Percentiles rank a stretch among this genome's conserved stretches.
Evolutionary conservation across 31 red algal genomes (phyloP).

Genomic region (Bonnemaisonia californica): DNA sequence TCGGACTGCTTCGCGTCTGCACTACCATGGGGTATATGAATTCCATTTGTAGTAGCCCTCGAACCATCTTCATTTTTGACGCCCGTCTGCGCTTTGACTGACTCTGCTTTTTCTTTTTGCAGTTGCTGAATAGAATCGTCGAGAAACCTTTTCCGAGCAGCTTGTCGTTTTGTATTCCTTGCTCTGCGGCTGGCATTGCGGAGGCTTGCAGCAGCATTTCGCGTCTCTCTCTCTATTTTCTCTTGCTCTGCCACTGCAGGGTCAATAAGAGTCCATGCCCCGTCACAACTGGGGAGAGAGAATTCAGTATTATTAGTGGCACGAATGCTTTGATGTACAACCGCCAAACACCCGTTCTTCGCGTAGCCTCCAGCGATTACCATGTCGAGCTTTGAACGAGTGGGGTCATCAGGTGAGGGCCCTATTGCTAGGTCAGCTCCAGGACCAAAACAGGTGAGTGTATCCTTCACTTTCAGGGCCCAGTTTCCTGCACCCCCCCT

Average conservation of each 20-base stretch:
- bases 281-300: conserved; percentile 54
- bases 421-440: conserved; percentile 81
- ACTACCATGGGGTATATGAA: background rate
- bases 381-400: conserved; percentile 48
- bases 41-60: background rate
- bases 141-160: background rate
- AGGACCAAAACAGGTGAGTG: conserved; percentile 75
- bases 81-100: background rate
- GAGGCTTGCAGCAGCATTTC: conserved; percentile 26
- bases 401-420: conserved; percentile 48
- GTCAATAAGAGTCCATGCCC: conserved; percentile 68
- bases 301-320: conserved; percentile 56
- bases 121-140: background rate
- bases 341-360: conserved; percentile 75
- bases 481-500: conserved; percentile 48
- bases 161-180: conserved; percentile 1
- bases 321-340: conserved; percentile 69
- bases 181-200: conserved; percentile 6
- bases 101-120: background rate
- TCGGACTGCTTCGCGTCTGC: no score
- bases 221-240: conserved; percentile 19
- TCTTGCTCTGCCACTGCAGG: conserved; percentile 17
- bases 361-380: conserved; percentile 70
- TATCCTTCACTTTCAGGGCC: conserved; percentile 83
- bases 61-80: background rate